Conservation (phyloP, 1,284 basidiomycete genomes). For the Ceratobasidium sp. region DNA sequence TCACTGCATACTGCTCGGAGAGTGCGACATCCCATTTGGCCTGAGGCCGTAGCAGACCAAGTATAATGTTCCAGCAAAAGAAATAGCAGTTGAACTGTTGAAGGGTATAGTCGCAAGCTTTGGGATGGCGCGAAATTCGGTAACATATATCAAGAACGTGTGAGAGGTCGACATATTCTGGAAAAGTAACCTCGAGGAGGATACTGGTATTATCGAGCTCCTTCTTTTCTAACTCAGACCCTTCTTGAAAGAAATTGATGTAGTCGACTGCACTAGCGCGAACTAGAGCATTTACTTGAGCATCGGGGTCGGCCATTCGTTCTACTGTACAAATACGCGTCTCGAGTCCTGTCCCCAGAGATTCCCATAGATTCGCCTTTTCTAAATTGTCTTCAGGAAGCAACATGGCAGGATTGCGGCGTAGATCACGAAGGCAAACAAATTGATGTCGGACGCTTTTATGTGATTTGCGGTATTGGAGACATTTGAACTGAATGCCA, state of each 20-base stretch:
- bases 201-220: neutral
- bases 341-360: neutral
- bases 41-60: neutral
- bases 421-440: neutral
- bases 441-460: neutral
- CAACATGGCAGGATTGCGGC: neutral
- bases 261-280: conserved; percentile 11
- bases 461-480: neutral
- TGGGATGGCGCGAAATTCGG: neutral
- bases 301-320: conserved; percentile 7
- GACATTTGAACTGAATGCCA: neutral
- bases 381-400: too few relatives aligned
- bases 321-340: neutral
- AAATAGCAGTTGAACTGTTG: conserved; percentile 35
- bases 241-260: neutral
- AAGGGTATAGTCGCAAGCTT: conserved; percentile 10
- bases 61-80: conserved; percentile 22
- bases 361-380: neutral
- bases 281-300: conserved; percentile 10
- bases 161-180: neutral
- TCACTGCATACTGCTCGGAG: neutral
- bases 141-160: conserved; percentile 18
- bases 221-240: neutral
- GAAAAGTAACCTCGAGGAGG: neutral
- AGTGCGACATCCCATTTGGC: neutral